Percentiles rank a stretch among this genome's conserved stretches.
phyloP scores from a whole-genome alignment of 768 basidiomycete species.

The Serendipita sp. region DNA sequence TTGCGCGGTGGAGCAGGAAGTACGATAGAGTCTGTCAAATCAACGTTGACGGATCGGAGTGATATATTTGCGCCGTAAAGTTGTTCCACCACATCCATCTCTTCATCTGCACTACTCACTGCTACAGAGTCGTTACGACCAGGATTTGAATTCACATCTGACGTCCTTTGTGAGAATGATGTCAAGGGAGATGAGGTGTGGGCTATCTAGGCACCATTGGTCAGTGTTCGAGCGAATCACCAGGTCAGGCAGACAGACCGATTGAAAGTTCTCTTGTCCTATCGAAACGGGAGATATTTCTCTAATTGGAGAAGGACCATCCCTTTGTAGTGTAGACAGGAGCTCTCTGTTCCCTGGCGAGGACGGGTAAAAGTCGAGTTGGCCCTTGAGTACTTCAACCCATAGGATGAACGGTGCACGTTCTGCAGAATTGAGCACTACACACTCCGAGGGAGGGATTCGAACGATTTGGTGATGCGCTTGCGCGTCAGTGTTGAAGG shows the following conservation, averaged over 20 bases:
- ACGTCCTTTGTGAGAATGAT: neutral
- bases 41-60: constrained; percentile 49
- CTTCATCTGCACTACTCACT: constrained; percentile 43
- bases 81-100: constrained; percentile 95
- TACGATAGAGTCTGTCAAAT: constrained; percentile 72
- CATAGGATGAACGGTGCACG: constrained; percentile 84
- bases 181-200: neutral
- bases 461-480: constrained; percentile 91
- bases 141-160: neutral
- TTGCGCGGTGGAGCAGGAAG: constrained; percentile 74
- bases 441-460: constrained; percentile 93
- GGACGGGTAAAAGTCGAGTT: constrained; percentile 79
- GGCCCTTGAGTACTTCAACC: constrained; percentile 76
- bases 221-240: neutral
- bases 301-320: neutral
- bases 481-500: constrained; percentile 26
- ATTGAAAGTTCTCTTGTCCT: neutral
- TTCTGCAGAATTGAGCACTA: constrained; percentile 95
- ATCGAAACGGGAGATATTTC: neutral
- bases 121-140: neutral
- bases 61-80: constrained; percentile 69
- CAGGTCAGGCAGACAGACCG: neutral
- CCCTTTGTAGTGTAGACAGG: constrained; percentile 30
- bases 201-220: neutral
- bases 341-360: constrained; percentile 75